phyloP scores from a whole-genome alignment of 1,284 basidiomycete genomes.

The Sporisorium scitamineum region DNA sequence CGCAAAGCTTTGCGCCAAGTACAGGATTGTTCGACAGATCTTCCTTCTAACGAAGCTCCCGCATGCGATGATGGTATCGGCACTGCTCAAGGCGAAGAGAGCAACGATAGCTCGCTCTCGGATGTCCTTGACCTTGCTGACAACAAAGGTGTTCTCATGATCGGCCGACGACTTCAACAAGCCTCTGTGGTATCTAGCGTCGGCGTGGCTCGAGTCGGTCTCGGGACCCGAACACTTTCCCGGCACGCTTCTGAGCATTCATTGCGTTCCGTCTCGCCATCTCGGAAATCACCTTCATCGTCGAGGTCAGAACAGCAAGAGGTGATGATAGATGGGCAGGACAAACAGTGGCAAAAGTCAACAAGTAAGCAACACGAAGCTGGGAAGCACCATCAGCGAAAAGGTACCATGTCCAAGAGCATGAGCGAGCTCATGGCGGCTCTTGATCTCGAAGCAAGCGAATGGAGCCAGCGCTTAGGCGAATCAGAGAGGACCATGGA shows the following conservation, averaged over 20 bases:
- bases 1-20: slow-evolving; percentile 6
- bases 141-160: slow-evolving; percentile 13
- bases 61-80: background rate
- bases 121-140: slow-evolving; percentile 39
- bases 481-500: slow-evolving; percentile 2
- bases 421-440: slow-evolving; percentile 47
- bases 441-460: slow-evolving; percentile 34
- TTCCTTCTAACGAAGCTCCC: background rate
- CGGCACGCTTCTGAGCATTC: slow-evolving; percentile 9
- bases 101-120: slow-evolving; percentile 30
- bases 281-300: background rate
- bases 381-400: slow-evolving; percentile 17
- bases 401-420: slow-evolving; percentile 33
- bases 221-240: slow-evolving; percentile 12
- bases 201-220: slow-evolving; percentile 26
- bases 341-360: background rate
- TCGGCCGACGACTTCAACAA: slow-evolving; percentile 4
- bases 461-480: slow-evolving; percentile 15
- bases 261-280: background rate
- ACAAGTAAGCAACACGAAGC: background rate
- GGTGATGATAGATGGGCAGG: background rate
- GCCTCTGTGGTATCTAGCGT: background rate
- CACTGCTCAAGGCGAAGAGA: slow-evolving; percentile 16
- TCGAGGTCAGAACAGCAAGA: slow-evolving; percentile 8
- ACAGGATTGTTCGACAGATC: background rate